Percentiles rank a stretch among this genome's conserved stretches.
These are phyloP conservation scores for Urochloa ruziziensis DNA, from an alignment of 176 grass and related monocot genomes.

Conservation along the genomic window DNA sequence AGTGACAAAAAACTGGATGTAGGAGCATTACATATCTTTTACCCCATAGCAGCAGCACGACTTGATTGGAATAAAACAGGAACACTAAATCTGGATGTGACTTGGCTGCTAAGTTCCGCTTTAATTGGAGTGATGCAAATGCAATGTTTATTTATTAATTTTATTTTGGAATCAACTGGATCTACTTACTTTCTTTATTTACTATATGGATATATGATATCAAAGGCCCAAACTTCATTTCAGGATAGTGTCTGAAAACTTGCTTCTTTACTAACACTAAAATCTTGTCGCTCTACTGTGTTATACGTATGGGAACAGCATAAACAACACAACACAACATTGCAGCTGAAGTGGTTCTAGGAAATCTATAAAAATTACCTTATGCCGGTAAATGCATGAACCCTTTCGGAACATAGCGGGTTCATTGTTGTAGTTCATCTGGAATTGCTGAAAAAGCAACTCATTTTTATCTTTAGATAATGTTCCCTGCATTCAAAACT, in stretches of 20 bases:
- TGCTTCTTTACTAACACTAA: slow-evolving; percentile 17
- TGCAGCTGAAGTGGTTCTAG: background rate
- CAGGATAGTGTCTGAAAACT: background rate
- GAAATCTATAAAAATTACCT: slow-evolving; percentile 25
- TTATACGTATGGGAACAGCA: background rate
- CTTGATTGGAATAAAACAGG: background rate
- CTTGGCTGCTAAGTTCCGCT: background rate
- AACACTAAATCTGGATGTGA: background rate
- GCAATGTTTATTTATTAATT: background rate
- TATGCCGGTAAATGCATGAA: slow-evolving; percentile 56
- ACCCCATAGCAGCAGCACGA: background rate
- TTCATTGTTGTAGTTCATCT: slow-evolving; percentile 80
- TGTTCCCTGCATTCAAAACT: slow-evolving; percentile 54
- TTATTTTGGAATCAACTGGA: background rate
- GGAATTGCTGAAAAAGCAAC: slow-evolving; percentile 84
- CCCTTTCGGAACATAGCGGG: slow-evolving; percentile 71
- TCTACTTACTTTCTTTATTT: background rate
- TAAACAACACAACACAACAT: background rate
- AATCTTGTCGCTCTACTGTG: background rate
- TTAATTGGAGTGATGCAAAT: background rate
- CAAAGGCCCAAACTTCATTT: background rate
- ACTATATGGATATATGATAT: background rate
- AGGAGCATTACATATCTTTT: background rate
- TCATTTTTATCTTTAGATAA: slow-evolving; percentile 88
- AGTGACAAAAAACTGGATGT: background rate